Evolutionary conservation across 2,329 filamentous ascomycete genomes (phyloP), one percentile per base, ranked within the genome.

Genomic region (Ascochyta clinopodiicola): DNA sequence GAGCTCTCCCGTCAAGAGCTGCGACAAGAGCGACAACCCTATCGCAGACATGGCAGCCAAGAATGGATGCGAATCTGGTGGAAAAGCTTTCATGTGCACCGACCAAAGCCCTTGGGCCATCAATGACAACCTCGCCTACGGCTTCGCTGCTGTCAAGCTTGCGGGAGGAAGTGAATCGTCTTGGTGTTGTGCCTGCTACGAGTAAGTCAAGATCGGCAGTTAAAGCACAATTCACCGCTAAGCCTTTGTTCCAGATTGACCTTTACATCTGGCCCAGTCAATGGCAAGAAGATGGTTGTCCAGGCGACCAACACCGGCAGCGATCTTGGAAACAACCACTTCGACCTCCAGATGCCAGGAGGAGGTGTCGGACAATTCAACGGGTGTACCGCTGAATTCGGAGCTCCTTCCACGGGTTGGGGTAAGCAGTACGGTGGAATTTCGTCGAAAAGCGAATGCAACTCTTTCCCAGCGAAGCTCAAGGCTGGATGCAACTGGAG

Each of bases 111-210:
- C 87, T 0, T 88, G 83, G 82, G 85, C 84, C 6, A 79, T 88
- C 44, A 82, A 79, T 60, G 80, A 84, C 39, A 75, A 74, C 9
- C 64, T 86, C n/a, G 79, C 85, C 4, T 89, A 88, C 65, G 87
- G 87, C 3, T 89, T 87, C 66, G 85, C 87, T 3, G 86, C 86
- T 6, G 86, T 86, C 4, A 79, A 79, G 43, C 79, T 89, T 53
- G 69, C 77, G 1, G 86, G 69, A 7, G 52, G 84, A 21, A 81
- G 72, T 2, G 87, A 89, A 72, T 73, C 75, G 0, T 78, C 74
- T 10, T 88, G 85, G 83, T 90, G 87, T 77, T 90, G 87, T 68
- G 82, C 81, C 50, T 88, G 86, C 70, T 88, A 87, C 65, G 79
- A 85, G 78, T 75, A 47, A 46, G 69, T 63, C 19, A 1, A 13